These are phyloP conservation scores for Elsinoe necatrix DNA, from an alignment of 2,329 filamentous ascomycete genomes.

Conservation along the genomic window DNA sequence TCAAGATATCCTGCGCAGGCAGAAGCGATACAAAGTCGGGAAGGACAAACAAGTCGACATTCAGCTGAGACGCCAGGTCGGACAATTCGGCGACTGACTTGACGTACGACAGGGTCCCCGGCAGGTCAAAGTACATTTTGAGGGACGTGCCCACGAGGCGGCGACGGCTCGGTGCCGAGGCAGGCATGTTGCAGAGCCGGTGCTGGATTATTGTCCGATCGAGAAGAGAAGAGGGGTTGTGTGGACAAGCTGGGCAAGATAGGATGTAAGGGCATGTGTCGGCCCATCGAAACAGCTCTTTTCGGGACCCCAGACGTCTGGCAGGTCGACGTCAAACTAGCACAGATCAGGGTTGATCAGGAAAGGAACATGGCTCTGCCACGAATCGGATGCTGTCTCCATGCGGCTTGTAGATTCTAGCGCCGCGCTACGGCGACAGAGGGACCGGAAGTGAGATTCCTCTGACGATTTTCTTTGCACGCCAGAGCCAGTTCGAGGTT, in stretches of 20 bases:
- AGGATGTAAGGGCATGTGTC: background rate
- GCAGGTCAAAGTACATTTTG: constrained; percentile 72
- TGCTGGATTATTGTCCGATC: constrained; percentile 14
- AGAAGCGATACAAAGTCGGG: constrained; percentile 66
- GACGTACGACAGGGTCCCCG: constrained; percentile 48
- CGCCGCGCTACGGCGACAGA: constrained; percentile 4
- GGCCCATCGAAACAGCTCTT: background rate
- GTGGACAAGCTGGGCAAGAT: background rate
- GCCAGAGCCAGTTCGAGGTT: too few species aligned
- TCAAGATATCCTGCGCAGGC: constrained; percentile 43
- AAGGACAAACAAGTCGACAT: constrained; percentile 65
- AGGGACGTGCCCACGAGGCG: constrained; percentile 65
- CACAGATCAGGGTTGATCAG: background rate
- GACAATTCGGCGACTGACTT: constrained; percentile 36
- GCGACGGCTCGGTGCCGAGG: constrained; percentile 34
- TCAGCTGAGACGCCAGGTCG: constrained; percentile 45
- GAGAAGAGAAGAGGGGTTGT: background rate
- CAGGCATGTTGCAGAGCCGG: constrained; percentile 4
- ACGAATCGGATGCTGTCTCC: background rate
- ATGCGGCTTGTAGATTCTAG: background rate
- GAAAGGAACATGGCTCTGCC: background rate
- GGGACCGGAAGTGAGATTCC: constrained; percentile 3
- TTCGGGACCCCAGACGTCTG: constrained; percentile 9
- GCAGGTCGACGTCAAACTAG: background rate
- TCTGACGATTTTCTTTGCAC: constrained; percentile 3